Conservation (phyloP, 306 rosid species). For the Rosa chinensis region DNA sequence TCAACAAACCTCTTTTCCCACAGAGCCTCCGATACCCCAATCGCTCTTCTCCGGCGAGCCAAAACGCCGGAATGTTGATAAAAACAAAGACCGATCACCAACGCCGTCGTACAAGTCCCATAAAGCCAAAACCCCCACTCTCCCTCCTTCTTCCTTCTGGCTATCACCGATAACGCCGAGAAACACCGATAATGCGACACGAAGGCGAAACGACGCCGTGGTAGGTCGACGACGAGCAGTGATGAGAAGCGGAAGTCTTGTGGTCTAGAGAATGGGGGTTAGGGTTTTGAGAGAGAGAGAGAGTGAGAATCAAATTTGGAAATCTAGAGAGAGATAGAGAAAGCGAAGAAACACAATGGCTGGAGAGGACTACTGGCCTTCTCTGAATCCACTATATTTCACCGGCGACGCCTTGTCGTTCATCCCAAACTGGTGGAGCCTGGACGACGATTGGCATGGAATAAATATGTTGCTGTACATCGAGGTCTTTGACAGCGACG, state of each 20-base stretch:
- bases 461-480: too few species aligned
- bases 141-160: neutral
- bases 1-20: neutral
- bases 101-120: neutral
- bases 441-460: too few species aligned
- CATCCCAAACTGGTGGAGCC: too few species aligned
- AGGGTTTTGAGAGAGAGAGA: conserved; percentile 10
- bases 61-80: neutral
- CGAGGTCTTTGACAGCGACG: too few species aligned
- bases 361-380: neutral
- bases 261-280: neutral
- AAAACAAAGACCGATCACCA: neutral
- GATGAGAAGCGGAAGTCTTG: neutral
- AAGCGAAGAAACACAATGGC: neutral
- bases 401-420: too few species aligned
- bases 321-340: neutral
- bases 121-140: neutral
- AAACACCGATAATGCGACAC: neutral
- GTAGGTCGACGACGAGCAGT: too few species aligned
- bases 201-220: neutral
- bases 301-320: neutral
- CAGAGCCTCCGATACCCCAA: neutral
- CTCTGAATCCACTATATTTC: neutral
- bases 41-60: neutral
- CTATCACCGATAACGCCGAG: neutral